Percentiles rank a stretch among this genome's conserved stretches.
phyloP scores from a whole-genome alignment of 805 yeast genomes.

The Candida dendrica region DNA sequence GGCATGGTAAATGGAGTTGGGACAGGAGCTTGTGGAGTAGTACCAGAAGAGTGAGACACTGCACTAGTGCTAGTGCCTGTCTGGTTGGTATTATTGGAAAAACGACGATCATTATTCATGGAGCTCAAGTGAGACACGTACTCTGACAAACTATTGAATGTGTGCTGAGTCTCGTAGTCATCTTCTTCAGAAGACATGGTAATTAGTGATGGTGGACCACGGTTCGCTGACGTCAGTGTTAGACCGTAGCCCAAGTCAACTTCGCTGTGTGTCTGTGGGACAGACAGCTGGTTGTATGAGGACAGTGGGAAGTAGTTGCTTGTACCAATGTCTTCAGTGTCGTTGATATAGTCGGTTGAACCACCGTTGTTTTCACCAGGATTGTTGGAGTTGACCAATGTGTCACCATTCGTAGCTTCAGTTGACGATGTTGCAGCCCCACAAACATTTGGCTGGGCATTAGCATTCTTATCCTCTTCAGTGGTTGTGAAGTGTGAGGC shows the following conservation, averaged over 20 bases:
- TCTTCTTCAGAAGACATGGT: slow-evolving; percentile 10
- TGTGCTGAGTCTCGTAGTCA: neutral
- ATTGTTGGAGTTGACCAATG: slow-evolving; percentile 2
- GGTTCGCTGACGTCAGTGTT: slow-evolving; percentile 12
- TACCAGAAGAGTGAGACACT: neutral
- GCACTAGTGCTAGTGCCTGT: too few species aligned
- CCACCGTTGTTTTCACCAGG: neutral
- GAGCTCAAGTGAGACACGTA: slow-evolving; percentile 17
- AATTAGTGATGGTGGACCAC: slow-evolving; percentile 20
- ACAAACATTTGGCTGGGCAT: neutral
- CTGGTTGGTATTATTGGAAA: neutral
- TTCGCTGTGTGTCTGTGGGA: slow-evolving; percentile 1
- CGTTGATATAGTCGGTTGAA: neutral
- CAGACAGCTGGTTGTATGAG: neutral
- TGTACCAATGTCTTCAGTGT: neutral
- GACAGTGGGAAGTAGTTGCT: neutral
- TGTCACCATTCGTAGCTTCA: neutral
- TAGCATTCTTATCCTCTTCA: neutral
- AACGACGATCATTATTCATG: slow-evolving; percentile 1
- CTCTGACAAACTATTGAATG: slow-evolving; percentile 8
- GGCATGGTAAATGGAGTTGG: neutral
- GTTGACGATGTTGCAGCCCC: neutral
- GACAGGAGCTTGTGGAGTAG: neutral
- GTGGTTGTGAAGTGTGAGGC: neutral
- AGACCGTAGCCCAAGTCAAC: slow-evolving; percentile 20